These are phyloP conservation scores for Hemileccinum impolitum DNA, from an alignment of 768 basidiomycete genomes.

Conservation along the genomic window DNA sequence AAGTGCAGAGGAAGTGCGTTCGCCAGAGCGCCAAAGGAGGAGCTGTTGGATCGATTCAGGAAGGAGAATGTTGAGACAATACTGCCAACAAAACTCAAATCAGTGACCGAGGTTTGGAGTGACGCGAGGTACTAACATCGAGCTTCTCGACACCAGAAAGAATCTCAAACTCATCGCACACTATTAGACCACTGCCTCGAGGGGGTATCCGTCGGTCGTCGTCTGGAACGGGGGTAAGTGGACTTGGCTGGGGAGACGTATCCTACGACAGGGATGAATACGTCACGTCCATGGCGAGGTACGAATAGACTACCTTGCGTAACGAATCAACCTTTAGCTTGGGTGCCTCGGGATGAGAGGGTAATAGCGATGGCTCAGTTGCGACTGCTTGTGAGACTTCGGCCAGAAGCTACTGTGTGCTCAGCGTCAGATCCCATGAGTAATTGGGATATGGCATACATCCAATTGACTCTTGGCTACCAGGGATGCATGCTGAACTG, in stretches of 20 bases:
- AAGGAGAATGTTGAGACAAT: slow-evolving; percentile 67
- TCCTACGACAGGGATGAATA: slow-evolving; percentile 12
- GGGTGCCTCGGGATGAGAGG: slow-evolving; percentile 23
- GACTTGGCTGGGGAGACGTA: slow-evolving; percentile 16
- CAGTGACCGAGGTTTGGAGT: not conserved
- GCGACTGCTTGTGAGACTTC: slow-evolving; percentile 30
- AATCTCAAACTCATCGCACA: slow-evolving; percentile 43
- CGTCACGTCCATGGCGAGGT: not conserved
- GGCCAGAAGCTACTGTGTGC: slow-evolving; percentile 21
- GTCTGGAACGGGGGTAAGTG: slow-evolving; percentile 18
- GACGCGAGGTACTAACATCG: slow-evolving; percentile 37
- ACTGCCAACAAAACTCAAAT: slow-evolving; percentile 38
- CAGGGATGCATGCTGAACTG: slow-evolving; percentile 8
- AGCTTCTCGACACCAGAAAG: slow-evolving; percentile 48
- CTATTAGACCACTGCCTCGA: slow-evolving; percentile 20
- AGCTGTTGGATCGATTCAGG: slow-evolving; percentile 72
- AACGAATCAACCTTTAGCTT: slow-evolving; percentile 13
- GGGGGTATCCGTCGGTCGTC: slow-evolving; percentile 1
- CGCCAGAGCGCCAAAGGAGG: slow-evolving; percentile 66
- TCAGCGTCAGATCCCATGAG: slow-evolving; percentile 17
- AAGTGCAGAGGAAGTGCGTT: slow-evolving; percentile 48
- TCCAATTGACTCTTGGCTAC: slow-evolving; percentile 25
- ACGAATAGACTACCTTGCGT: slow-evolving; percentile 12
- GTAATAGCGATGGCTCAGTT: slow-evolving; percentile 25
- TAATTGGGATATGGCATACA: slow-evolving; percentile 19